Evolutionary conservation across 208 protist species (phyloP).

Genomic region (Leishmania major): DNA sequence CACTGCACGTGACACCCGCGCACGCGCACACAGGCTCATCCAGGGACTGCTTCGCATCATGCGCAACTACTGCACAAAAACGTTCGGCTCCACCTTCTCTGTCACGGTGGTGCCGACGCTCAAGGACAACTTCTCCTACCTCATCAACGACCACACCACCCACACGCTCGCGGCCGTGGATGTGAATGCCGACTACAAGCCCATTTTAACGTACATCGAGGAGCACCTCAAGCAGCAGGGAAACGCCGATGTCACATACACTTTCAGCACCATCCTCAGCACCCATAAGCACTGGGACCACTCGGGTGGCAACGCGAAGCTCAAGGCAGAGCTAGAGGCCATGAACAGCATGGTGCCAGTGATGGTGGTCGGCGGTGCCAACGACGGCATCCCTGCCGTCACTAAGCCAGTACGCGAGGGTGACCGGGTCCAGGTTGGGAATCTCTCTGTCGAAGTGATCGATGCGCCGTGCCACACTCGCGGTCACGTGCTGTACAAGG

Average conservation of each 20-base stretch:
- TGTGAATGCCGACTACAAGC: conserved; percentile 71
- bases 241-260: background rate
- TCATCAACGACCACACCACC: conserved; percentile 78
- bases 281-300: conserved; percentile 97
- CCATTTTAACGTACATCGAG: conserved; percentile 58
- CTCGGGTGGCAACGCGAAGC: conserved; percentile 81
- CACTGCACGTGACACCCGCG: background rate
- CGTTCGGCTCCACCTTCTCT: conserved; percentile 69
- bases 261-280: conserved; percentile 71
- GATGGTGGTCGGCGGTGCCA: conserved; percentile 73
- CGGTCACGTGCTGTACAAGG: conserved; percentile 83
- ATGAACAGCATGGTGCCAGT: conserved; percentile 20
- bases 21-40: background rate
- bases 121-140: conserved; percentile 93
- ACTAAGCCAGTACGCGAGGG: conserved; percentile 67
- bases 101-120: conserved; percentile 85
- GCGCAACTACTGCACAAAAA: conserved; percentile 44
- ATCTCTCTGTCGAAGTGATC: conserved; percentile 67
- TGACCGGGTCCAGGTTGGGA: conserved; percentile 64
- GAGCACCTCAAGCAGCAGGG: conserved; percentile 21
- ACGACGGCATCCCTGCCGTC: conserved; percentile 70
- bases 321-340: conserved; percentile 37
- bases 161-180: conserved; percentile 82
- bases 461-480: conserved; percentile 90
- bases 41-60: conserved; percentile 3